A percentile compares a stretch with the other conserved stretches of the same genome.
Conservation (phyloP, 805 yeast genomes). For the Scheffersomyces stipitis region DNA sequence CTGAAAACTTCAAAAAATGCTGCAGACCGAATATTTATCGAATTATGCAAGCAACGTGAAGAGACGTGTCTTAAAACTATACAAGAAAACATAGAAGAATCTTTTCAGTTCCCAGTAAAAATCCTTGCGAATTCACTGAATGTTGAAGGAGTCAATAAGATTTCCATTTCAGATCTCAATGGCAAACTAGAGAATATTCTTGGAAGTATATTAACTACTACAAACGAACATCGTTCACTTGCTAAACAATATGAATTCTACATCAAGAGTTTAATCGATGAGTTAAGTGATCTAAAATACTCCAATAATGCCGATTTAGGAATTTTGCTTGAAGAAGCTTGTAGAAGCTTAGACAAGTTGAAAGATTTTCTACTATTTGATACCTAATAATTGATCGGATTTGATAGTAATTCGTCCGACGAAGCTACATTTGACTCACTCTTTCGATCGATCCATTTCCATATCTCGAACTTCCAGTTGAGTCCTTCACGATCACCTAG, state of each 20-base stretch:
- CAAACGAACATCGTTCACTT: too few relatives aligned
- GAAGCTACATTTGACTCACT: background rate
- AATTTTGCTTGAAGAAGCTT: slow-evolving; percentile 17
- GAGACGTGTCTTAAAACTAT: slow-evolving; percentile 1
- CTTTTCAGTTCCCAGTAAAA: slow-evolving; percentile 25
- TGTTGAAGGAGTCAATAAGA: too few relatives aligned
- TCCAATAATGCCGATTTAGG: slow-evolving; percentile 15
- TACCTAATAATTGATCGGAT: slow-evolving; percentile 1
- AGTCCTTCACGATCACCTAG: slow-evolving; percentile 73
- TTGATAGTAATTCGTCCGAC: slow-evolving; percentile 3
- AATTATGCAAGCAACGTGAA: slow-evolving; percentile 11
- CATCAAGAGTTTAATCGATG: slow-evolving; percentile 16
- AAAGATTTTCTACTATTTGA: slow-evolving; percentile 4
- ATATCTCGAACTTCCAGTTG: slow-evolving; percentile 86
- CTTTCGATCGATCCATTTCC: slow-evolving; percentile 60
- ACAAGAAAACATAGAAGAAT: slow-evolving; percentile 10
- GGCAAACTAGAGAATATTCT: too few relatives aligned
- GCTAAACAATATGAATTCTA: too few relatives aligned
- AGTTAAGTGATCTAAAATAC: slow-evolving; percentile 26
- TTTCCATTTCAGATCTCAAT: too few relatives aligned
- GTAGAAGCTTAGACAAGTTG: slow-evolving; percentile 9
- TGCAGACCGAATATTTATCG: slow-evolving; percentile 11
- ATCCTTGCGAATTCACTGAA: slow-evolving; percentile 8
- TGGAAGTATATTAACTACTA: too few relatives aligned
- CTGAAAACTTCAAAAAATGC: slow-evolving; percentile 3